Percentiles rank a stretch among this genome's conserved stretches.
Evolutionary conservation across 2,329 filamentous ascomycete species (phyloP).

Genomic region (Colletotrichum lini): DNA sequence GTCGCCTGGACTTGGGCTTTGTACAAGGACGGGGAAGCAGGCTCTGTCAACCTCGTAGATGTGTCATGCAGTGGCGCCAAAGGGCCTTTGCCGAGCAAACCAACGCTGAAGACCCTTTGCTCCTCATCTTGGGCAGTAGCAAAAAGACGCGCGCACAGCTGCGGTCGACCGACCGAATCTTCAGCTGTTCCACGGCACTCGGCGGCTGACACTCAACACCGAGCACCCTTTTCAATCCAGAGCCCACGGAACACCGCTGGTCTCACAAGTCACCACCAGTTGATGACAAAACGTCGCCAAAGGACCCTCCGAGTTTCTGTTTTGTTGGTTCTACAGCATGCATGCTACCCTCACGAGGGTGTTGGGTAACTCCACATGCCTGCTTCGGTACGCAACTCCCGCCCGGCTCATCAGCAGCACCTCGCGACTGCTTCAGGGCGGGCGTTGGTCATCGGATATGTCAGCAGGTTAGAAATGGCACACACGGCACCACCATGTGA

Average conservation of each 20-base stretch:
- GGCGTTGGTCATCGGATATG: slow-evolving; percentile 23
- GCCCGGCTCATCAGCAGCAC: background rate
- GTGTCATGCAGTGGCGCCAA: background rate
- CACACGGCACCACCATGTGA: background rate
- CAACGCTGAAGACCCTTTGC: slow-evolving; percentile 7
- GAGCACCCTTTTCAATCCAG: background rate
- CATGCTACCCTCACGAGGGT: background rate
- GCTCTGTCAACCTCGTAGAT: too few relatives aligned
- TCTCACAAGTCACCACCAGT: background rate
- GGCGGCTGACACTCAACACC: slow-evolving; percentile 10
- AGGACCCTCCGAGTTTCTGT: slow-evolving; percentile 18
- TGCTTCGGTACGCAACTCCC: background rate
- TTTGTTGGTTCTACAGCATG: background rate
- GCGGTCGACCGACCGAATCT: background rate
- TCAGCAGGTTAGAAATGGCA: slow-evolving; percentile 35
- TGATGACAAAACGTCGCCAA: slow-evolving; percentile 24
- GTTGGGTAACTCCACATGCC: background rate
- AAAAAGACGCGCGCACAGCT: background rate
- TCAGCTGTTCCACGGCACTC: slow-evolving; percentile 6
- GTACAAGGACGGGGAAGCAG: slow-evolving; percentile 14
- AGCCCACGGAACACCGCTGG: too few relatives aligned
- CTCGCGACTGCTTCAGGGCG: slow-evolving; percentile 9
- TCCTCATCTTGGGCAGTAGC: background rate
- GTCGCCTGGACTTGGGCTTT: slow-evolving; percentile 20
- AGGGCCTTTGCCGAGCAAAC: slow-evolving; percentile 1